Base-by-base conservation (phyloP, 2,329 filamentous ascomycete genomes). In the Raffaelea ambrosiae region DNA sequence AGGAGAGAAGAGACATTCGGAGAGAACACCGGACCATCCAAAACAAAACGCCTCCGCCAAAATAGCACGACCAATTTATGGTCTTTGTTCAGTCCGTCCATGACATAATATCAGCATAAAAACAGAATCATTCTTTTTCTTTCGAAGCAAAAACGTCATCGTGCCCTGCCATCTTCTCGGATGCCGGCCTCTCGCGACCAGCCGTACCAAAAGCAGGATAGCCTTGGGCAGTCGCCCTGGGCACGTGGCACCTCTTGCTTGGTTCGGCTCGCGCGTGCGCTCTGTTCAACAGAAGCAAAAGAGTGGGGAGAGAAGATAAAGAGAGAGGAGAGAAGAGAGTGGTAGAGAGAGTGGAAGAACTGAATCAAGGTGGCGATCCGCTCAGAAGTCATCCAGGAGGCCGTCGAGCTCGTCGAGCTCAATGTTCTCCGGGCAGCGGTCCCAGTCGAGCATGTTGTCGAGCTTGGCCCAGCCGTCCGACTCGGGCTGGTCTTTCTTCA, bases 341-440 rank as follows among this genome's bases (percentile, higher is more conserved):
- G 40, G 43, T 48, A 40, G n/a, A 29, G 14, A 38, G 8, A 40
- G 14, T 2, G 10, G 23, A 18, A 31, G 41, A 14, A n/a, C 14
- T 11, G 19, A 33, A 42, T 33, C 33, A 9, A 19, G 36, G 26
- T n/a, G 13, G 19, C 18, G 2, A n/a, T 16, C n/a, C n/a, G 26
- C 51, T 74, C 68, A 88, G 64, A 81, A 88, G 56, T 79, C 83
- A 61, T 86, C 83, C 59, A 96, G 79, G 63, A 96, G 77, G 57
- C 86, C 81, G 61, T 97, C 91, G 21, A 97, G 81, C 71, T 98
- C 93, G 42, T 95, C 88, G 43, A 97, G 79, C 63, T 94, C 89
- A 57, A 97, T 84, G 54, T 82, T 86, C 69, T 97, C 93, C 1
- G 90, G 89, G 61, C 83, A 88, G 61, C 76, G 76, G 59, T 85